These are phyloP conservation scores for Colletotrichum tamarilloi DNA, from an alignment of 2,329 filamentous ascomycete genomes.

Conservation along the genomic window DNA sequence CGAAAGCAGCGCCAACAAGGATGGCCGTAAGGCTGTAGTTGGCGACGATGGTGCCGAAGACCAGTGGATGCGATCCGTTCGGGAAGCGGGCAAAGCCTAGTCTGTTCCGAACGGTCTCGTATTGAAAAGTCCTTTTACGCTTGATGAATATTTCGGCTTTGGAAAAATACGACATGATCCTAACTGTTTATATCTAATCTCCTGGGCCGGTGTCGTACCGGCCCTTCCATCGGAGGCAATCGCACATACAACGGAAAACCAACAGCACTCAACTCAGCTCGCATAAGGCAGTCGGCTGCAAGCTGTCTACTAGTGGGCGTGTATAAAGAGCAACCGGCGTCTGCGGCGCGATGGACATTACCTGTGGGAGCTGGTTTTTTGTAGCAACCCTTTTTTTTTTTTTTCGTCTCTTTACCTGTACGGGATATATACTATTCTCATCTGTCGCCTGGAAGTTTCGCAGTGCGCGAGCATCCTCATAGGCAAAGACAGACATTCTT, in stretches of 20 bases:
- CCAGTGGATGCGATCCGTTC: slow-evolving; percentile 54
- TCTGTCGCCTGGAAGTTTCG: slow-evolving; percentile 14
- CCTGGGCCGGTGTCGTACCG: slow-evolving; percentile 14
- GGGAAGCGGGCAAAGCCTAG: slow-evolving; percentile 52
- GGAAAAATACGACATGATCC: slow-evolving; percentile 34
- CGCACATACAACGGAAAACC: slow-evolving; percentile 7
- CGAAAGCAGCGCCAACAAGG: slow-evolving; percentile 39
- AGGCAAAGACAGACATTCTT: neutral
- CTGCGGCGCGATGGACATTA: slow-evolving; percentile 31
- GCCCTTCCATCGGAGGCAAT: slow-evolving; percentile 19
- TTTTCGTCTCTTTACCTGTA: neutral
- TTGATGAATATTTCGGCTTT: slow-evolving; percentile 33
- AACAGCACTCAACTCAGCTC: slow-evolving; percentile 10
- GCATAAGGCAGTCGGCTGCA: neutral
- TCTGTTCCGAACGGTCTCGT: neutral
- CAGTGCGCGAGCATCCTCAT: slow-evolving; percentile 27
- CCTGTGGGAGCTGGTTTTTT: slow-evolving; percentile 29
- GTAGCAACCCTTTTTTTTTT: slow-evolving; percentile 11
- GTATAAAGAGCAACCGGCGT: slow-evolving; percentile 35
- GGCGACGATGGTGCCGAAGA: slow-evolving; percentile 58
- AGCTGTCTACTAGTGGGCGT: slow-evolving; percentile 8
- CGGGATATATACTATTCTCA: neutral
- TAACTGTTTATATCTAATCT: slow-evolving; percentile 37
- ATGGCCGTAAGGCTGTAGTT: slow-evolving; percentile 33
- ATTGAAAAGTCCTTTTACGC: slow-evolving; percentile 9